Percentiles rank a stretch among this genome's conserved stretches.
These are phyloP conservation scores for Claviceps monticola DNA, from an alignment of 2,329 filamentous ascomycete species.

Conservation along the genomic window DNA sequence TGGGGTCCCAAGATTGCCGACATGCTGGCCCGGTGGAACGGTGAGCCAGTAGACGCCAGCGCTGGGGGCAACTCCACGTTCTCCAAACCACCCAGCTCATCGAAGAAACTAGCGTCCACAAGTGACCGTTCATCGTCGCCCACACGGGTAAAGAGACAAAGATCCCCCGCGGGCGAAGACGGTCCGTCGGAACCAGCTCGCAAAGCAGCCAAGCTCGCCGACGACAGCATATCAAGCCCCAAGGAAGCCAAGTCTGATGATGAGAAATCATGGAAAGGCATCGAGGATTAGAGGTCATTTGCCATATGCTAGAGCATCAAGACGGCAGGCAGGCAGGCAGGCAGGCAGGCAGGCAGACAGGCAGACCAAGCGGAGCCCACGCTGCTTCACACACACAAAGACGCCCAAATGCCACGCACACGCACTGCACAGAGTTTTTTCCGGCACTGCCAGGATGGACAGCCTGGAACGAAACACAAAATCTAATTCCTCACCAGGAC, in stretches of 20 bases:
- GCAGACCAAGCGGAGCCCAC: too few relatives aligned
- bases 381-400: too few relatives aligned
- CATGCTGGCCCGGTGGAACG: slow-evolving; percentile 32
- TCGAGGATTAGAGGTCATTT: slow-evolving; percentile 19
- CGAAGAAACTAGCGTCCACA: slow-evolving; percentile 6
- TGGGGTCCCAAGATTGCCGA: slow-evolving; percentile 63
- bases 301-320: too few relatives aligned
- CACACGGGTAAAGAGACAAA: slow-evolving; percentile 17
- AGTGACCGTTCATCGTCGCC: background rate
- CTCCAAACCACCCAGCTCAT: slow-evolving; percentile 2
- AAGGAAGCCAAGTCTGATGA: slow-evolving; percentile 17
- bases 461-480: too few relatives aligned
- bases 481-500: too few relatives aligned
- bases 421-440: too few relatives aligned
- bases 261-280: slow-evolving; percentile 29
- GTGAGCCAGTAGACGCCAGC: slow-evolving; percentile 13
- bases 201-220: slow-evolving; percentile 11
- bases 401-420: too few relatives aligned
- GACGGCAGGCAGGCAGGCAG: background rate
- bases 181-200: slow-evolving; percentile 13
- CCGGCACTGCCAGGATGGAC: too few relatives aligned
- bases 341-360: background rate
- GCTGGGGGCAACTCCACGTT: slow-evolving; percentile 9
- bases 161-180: slow-evolving; percentile 14
- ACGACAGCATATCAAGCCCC: slow-evolving; percentile 4